Evolutionary conservation across 2,329 filamentous ascomycete species (phyloP).

Genomic region (Exophiala sp.): DNA sequence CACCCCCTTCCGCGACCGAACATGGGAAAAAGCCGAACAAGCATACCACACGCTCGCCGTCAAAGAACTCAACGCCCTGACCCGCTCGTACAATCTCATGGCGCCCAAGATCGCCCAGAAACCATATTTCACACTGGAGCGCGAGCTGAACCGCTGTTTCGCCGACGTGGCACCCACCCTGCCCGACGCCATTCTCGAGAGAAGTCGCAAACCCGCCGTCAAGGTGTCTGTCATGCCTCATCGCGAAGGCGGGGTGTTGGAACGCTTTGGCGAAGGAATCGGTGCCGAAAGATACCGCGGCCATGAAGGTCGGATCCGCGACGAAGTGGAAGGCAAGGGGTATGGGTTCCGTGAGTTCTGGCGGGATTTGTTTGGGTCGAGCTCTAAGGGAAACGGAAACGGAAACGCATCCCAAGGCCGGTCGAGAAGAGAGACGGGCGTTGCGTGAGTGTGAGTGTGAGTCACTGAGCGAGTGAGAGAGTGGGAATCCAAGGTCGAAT

Average conservation of each 20-base stretch:
- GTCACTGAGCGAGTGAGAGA: too few relatives aligned
- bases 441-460: not conserved
- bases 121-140: slow-evolving; percentile 76
- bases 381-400: too few relatives aligned
- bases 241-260: slow-evolving; percentile 52
- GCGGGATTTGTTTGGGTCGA: slow-evolving; percentile 63
- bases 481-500: too few relatives aligned
- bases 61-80: slow-evolving; percentile 68
- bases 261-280: slow-evolving; percentile 48
- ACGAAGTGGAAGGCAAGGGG: slow-evolving; percentile 60
- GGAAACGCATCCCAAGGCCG: too few relatives aligned
- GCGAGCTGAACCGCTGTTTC: slow-evolving; percentile 75
- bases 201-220: slow-evolving; percentile 51
- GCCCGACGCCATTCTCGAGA: slow-evolving; percentile 63
- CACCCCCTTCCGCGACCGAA: slow-evolving; percentile 67
- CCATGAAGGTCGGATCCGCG: slow-evolving; percentile 57
- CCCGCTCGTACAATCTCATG: slow-evolving; percentile 89
- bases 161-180: slow-evolving; percentile 77
- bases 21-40: slow-evolving; percentile 67
- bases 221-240: slow-evolving; percentile 40
- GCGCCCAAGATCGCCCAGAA: slow-evolving; percentile 89
- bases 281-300: slow-evolving; percentile 39
- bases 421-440: not conserved
- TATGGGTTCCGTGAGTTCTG: slow-evolving; percentile 90
- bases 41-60: slow-evolving; percentile 73